Evolutionary conservation across 1,139 yeast genomes (phyloP), one percentile per base, ranked within the genome.

Genomic region (Yarrowia galli): DNA sequence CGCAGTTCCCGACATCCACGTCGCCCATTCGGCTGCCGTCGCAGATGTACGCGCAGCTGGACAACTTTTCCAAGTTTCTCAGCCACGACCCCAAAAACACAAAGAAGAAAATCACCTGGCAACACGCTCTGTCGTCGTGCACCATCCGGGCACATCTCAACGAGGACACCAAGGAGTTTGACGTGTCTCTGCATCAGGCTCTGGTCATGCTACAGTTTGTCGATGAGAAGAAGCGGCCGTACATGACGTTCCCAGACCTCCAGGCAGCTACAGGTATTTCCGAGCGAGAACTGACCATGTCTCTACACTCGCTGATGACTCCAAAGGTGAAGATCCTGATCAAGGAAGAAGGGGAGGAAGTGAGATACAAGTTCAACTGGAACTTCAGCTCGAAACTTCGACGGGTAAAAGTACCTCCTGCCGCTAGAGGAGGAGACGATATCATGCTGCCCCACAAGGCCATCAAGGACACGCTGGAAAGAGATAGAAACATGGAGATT

Each of bases 401-500:
- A 23, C 45, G 66, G 10, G 46, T 61, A 2, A 46, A 48, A n/a
- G 56, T 61, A 5, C 66, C 66, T 6, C 40, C 64, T 10, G 64
- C 42, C 7, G 40, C 64, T 4, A 23, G 38, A 32, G 64, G 40
- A 16, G 67, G 60, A 10, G 72, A 71, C 20, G 71, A 69, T 16
- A 67, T 70, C 58, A 53, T 67, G 32, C 64, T 77, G 28, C 66
- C 73, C 8, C 77, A 73, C 61, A 69, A 67, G 20, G 69, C 71
- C 18, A 70, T 77, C 36, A 65, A 72, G 40, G 70, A 66, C 13
- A 71, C 73, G 48, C 76, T 76, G n/a, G 68, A 69, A 22, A 71
- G 75, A n/a, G 79, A 78, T 51, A 74, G 78, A 23, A 72, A 74
- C 48, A 75, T 74, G 70, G 76, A 76, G 51, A 71, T 79, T 13